Conservation (phyloP, 305 asterid species). For the Caryopteris hybrid region DNA sequence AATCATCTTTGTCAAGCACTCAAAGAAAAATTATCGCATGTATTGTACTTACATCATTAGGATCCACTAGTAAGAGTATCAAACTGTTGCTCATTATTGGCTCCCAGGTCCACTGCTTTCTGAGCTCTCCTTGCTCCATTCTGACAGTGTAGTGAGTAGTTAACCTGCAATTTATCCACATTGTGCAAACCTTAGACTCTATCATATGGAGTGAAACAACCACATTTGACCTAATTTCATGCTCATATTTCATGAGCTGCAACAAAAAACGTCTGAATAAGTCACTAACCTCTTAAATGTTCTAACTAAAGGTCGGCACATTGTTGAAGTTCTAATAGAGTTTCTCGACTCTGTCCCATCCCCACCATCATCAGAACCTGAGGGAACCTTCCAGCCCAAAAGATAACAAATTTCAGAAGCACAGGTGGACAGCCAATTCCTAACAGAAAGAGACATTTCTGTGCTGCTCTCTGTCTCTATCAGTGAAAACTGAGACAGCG, state of each 20-base stretch:
- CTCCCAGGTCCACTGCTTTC: constrained; percentile 96
- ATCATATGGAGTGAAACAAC: background rate
- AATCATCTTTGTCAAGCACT: constrained; percentile 17
- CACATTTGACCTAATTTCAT: background rate
- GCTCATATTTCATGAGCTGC: constrained; percentile 18
- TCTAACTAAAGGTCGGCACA: constrained; percentile 78
- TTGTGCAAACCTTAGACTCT: background rate
- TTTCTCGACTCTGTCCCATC: constrained; percentile 71
- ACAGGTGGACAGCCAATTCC: constrained; percentile 62
- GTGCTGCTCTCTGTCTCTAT: constrained; percentile 56
- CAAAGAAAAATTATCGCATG: constrained; percentile 23
- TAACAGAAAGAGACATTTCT: constrained; percentile 51
- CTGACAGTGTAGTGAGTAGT: constrained; percentile 59
- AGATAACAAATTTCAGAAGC: constrained; percentile 75
- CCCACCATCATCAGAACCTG: constrained; percentile 93
- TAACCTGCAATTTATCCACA: constrained; percentile 56
- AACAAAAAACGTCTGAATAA: constrained; percentile 7
- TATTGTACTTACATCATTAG: constrained; percentile 66
- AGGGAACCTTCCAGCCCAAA: constrained; percentile 88
- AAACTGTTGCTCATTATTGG: constrained; percentile 85
- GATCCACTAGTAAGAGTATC: constrained; percentile 91
- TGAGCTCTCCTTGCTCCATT: constrained; percentile 73
- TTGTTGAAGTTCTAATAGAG: constrained; percentile 67
- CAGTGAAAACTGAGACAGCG: constrained; percentile 77
- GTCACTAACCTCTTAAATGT: constrained; percentile 79